Evolutionary conservation across 2,329 filamentous ascomycete species (phyloP).

Genomic region (Calycina herbarum): DNA sequence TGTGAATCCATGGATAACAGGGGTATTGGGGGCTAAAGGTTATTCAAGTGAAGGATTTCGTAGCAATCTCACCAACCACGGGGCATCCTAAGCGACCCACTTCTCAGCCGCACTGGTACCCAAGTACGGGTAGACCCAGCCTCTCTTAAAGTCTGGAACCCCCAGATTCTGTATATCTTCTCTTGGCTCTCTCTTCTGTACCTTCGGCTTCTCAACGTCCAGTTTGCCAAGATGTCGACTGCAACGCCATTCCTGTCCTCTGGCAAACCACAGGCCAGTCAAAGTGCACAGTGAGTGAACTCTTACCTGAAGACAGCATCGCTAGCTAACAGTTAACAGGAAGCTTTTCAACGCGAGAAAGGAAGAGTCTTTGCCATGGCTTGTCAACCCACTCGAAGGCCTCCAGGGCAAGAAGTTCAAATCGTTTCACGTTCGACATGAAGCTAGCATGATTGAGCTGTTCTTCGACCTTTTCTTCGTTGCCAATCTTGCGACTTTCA

Average conservation of each 20-base stretch:
- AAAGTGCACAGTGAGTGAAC: constrained; percentile 6
- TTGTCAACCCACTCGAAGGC: constrained; percentile 17
- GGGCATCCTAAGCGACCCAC: not conserved
- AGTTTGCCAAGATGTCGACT: constrained; percentile 8
- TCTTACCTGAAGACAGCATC: not conserved
- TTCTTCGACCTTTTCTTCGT: constrained; percentile 62
- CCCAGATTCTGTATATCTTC: not conserved
- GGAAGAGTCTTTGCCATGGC: constrained; percentile 14
- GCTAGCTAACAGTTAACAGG: constrained; percentile 2
- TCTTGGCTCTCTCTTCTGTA: not conserved
- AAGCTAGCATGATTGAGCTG: constrained; percentile 55
- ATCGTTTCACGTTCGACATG: constrained; percentile 30
- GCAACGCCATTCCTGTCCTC: not conserved
- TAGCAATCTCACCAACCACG: not conserved
- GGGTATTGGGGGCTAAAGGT: not conserved
- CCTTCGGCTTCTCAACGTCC: not conserved
- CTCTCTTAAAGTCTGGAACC: constrained; percentile 9
- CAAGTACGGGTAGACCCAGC: not conserved
- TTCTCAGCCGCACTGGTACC: not conserved
- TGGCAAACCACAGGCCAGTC: constrained; percentile 7
- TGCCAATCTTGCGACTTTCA: constrained; percentile 57
- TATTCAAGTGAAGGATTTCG: constrained; percentile 1
- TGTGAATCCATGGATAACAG: not conserved
- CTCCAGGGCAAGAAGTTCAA: constrained; percentile 15
- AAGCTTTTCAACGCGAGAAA: constrained; percentile 16